Base-by-base conservation (phyloP, 2,329 filamentous ascomycete genomes). In the Plectosphaerella cucumerina region DNA sequence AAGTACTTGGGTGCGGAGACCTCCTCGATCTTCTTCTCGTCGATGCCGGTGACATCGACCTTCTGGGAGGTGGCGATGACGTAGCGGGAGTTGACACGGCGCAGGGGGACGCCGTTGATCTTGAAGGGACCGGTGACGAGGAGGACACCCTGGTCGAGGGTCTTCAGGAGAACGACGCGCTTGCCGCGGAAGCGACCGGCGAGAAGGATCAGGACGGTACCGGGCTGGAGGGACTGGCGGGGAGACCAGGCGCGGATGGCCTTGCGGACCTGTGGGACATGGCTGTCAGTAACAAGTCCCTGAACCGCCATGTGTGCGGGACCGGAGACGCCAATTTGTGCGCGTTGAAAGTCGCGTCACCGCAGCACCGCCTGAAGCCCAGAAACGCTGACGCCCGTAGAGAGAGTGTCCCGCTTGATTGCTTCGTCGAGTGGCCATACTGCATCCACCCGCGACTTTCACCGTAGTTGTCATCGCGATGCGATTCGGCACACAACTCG, bases 91-190 rank as follows among this genome's bases (percentile, higher is more conserved):
- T 95, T 95, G 73, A 95, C 89, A 75, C 89, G 86, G 79, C 94
- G 88, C 70, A 99, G 87, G 65, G 94, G 94, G 62, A 99, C 94
- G 77, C 94, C 94, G 82, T 99, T 99, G 81, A 99, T 88, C 88
- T 97, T 99, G 89, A 97, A 99, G 73, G 94, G 94, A 69, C 94
- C 94, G 72, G 94, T 99, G 69, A 99, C 91, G 74, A 99, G 90
- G 75, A 99, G 91, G 63, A 97, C 90, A 80, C 94, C 94, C 82
- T 97, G 90, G 72, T 90, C 83, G 71, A 99, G 92, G 77, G 87
- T 85, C 87, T 97, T 97, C 75, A 99, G 89, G 79, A 97, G 91
- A 70, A 99, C 84, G 70, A 99, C 94, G 74, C 94, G 94, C 91
- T 99, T 99, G 84, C 94, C 94, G 70, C 94, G 93, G 90, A 97